phyloP scores from a whole-genome alignment of 768 basidiomycete species.

The Chalciporus chontae region DNA sequence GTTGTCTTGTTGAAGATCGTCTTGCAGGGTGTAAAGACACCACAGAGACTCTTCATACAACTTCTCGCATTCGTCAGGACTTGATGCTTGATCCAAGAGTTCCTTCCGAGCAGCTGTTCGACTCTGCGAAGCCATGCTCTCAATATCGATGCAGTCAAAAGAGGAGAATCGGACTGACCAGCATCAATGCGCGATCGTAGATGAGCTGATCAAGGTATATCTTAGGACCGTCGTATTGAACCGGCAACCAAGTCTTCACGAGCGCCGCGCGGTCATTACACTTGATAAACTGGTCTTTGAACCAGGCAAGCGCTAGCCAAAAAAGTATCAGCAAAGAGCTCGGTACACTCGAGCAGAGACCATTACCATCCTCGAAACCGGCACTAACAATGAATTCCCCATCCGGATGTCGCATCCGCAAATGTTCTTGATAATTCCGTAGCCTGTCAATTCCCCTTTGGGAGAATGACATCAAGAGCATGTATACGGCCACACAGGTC shows the following conservation, averaged over 20 bases:
- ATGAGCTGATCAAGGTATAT: constrained; percentile 87
- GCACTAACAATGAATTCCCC: constrained; percentile 74
- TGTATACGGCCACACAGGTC: constrained; percentile 84
- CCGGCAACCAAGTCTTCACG: constrained; percentile 84
- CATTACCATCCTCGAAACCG: constrained; percentile 72
- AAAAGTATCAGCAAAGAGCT: constrained; percentile 6
- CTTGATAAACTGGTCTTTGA: constrained; percentile 90
- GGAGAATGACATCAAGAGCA: constrained; percentile 89
- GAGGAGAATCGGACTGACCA: constrained; percentile 51
- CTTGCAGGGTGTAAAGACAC: constrained; percentile 90
- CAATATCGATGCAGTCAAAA: neutral
- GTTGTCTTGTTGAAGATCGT: constrained; percentile 81
- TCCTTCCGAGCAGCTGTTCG: constrained; percentile 91
- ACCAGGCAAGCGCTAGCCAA: constrained; percentile 78
- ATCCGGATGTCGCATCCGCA: constrained; percentile 76
- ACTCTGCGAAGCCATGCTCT: constrained; percentile 49
- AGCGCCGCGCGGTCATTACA: constrained; percentile 89
- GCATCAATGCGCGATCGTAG: constrained; percentile 84
- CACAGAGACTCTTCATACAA: constrained; percentile 93
- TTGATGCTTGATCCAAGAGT: constrained; percentile 70
- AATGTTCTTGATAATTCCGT: constrained; percentile 71
- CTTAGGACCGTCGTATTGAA: constrained; percentile 76
- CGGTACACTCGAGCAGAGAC: constrained; percentile 5
- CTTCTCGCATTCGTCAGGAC: constrained; percentile 84
- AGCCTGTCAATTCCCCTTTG: constrained; percentile 90